Base-by-base conservation (phyloP, 495 filamentous ascomycete species). In the Penicillium atrosanguineum region DNA sequence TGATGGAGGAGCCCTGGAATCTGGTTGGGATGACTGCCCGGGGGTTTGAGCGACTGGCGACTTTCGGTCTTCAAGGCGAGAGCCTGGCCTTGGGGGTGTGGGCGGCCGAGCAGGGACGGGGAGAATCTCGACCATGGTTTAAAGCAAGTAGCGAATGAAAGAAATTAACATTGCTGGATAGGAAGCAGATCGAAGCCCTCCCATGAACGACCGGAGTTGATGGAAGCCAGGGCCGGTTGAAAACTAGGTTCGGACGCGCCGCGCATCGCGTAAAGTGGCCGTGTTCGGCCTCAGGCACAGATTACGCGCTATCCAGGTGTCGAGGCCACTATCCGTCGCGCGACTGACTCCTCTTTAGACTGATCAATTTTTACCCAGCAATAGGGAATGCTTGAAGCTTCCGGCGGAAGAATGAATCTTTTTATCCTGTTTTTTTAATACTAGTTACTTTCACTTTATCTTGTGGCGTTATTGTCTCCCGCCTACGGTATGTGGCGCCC, bases 1-100 rank as follows among this genome's bases (percentile, higher is more conserved):
- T 4, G 74, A 76, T 2, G 65, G 53, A 21, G 46, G 64, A 16
- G 50, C 62, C 38, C 59, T 63, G 20, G 65, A 55, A n/a, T 68
- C 69, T 2, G 73, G 71, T 7, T 78, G 73, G 1, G 80, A 69
- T 18, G 81, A 78, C 20, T 75, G 69, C n/a, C 67, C 67, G 18
- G 76, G 78, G 18, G 80, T 82, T 50, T 75, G 69, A 45, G 75
- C 59, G 47, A 56, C 53, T 48, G 68, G 73, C n/a, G 70, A 67
- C 40, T 65, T 61, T 46, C 65, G 63, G 26, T 66, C 56, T 20
- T 60, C 61, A 53, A 62, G 70, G 67, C 53, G 74, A 67, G 60
- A 76, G 71, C 70, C 80, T 75, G 55, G 84, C 79, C 68, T 83
- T 65, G 74, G 87, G 74, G 72, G 87, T 72, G 75, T 85, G 49